These are phyloP conservation scores for Brassica rapa DNA, from an alignment of 345 rosid species.

Conservation along the genomic window DNA sequence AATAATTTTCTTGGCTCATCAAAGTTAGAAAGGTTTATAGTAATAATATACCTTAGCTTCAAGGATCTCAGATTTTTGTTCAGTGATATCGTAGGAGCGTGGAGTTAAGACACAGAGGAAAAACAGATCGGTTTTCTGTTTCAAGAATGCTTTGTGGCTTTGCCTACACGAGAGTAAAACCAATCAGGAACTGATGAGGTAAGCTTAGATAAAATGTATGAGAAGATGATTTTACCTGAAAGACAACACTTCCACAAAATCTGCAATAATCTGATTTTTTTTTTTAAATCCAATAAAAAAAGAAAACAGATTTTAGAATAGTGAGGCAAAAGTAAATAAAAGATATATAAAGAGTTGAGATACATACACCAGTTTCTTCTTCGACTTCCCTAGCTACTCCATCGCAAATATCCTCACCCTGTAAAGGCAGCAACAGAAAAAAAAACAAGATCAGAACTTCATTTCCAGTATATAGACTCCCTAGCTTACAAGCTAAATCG, in stretches of 20 bases:
- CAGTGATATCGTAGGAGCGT: conserved; percentile 44
- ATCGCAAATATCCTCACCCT: conserved; percentile 75
- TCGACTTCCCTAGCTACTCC: conserved; percentile 77
- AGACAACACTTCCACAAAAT: conserved; percentile 65
- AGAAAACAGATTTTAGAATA: conserved; percentile 12
- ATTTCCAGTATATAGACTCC: neutral
- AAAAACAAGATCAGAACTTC: neutral
- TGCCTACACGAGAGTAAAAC: conserved; percentile 45
- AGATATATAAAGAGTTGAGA: neutral
- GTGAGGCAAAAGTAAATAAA: neutral
- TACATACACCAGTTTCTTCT: conserved; percentile 88
- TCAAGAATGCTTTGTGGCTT: conserved; percentile 57
- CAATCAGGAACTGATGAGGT: conserved; percentile 11
- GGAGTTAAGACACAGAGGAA: conserved; percentile 60
- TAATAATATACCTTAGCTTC: conserved; percentile 56
- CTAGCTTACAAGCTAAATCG: neutral
- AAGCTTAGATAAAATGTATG: neutral
- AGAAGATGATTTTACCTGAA: conserved; percentile 51
- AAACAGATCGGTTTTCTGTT: conserved; percentile 56
- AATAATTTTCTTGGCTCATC: neutral
- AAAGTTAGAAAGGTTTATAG: neutral
- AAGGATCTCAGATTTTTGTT: conserved; percentile 60
- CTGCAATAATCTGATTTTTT: conserved; percentile 40
- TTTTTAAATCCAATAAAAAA: neutral
- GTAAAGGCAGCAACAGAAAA: neutral